phyloP scores from a whole-genome alignment of 179 eudicot species.

The Corrigiola litoralis region DNA sequence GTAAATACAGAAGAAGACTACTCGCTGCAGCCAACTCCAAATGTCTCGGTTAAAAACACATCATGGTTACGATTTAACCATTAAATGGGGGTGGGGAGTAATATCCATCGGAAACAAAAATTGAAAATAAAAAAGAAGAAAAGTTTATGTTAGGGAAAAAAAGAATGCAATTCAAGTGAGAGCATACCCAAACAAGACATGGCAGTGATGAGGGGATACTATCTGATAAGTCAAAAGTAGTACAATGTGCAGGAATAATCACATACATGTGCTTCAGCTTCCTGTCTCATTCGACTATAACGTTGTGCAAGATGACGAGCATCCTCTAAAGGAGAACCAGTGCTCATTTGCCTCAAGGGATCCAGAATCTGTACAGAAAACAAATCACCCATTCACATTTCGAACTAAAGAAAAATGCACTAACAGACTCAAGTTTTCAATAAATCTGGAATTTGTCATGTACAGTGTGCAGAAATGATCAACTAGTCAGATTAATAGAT shows the following conservation, averaged over 20 bases:
- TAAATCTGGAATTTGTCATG: too few relatives aligned
- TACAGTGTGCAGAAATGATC: too few relatives aligned
- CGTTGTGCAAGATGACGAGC: constrained; percentile 99
- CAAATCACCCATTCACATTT: background rate
- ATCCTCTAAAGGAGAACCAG: constrained; percentile 85
- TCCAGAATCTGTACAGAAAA: constrained; percentile 56
- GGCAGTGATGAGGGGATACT: background rate
- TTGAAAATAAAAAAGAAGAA: background rate
- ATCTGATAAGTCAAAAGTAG: background rate
- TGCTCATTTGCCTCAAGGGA: constrained; percentile 78
- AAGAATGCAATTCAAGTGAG: background rate
- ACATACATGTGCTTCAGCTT: constrained; percentile 86
- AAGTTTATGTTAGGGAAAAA: background rate
- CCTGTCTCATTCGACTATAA: constrained; percentile 95
- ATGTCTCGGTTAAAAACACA: background rate
- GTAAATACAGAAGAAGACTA: background rate
- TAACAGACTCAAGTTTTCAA: too few relatives aligned
- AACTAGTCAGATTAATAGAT: too few relatives aligned
- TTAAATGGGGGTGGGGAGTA: too few relatives aligned
- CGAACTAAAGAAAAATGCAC: background rate
- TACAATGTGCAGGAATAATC: constrained; percentile 7
- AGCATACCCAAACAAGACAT: background rate
- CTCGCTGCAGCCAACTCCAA: background rate
- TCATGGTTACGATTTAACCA: too few relatives aligned
- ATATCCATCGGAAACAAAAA: background rate